Percentiles rank a stretch among this genome's conserved stretches.
Conservation (phyloP, 345 rosid species). For the Citrus sinensis region DVS_A1.0 CM039163.1:2205001-2205500, state of each 20-base stretch:
- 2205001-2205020: constrained; percentile 61
- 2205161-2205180: constrained; percentile 51
- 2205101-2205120: constrained; percentile 65
- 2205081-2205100: constrained; percentile 50
- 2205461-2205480: constrained; percentile 66
- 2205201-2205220: constrained; percentile 6
- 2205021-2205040: constrained; percentile 9
- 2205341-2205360: constrained; percentile 42
- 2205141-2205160: constrained; percentile 66
- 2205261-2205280: neutral
- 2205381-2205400: constrained; percentile 47
- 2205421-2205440: constrained; percentile 82
- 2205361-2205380: constrained; percentile 78
- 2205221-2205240: constrained; percentile 3
- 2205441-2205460: constrained; percentile 74
- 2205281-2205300: neutral
- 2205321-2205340: neutral
- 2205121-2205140: constrained; percentile 73
- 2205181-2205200: constrained; percentile 68
- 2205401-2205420: constrained; percentile 81
- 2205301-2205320: neutral
- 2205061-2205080: constrained; percentile 91
- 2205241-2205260: neutral
- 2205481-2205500: constrained; percentile 89
- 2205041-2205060: constrained; percentile 64